phyloP scores from a whole-genome alignment of 306 rosid genomes.

The Leucaena leucocephala region DNA sequence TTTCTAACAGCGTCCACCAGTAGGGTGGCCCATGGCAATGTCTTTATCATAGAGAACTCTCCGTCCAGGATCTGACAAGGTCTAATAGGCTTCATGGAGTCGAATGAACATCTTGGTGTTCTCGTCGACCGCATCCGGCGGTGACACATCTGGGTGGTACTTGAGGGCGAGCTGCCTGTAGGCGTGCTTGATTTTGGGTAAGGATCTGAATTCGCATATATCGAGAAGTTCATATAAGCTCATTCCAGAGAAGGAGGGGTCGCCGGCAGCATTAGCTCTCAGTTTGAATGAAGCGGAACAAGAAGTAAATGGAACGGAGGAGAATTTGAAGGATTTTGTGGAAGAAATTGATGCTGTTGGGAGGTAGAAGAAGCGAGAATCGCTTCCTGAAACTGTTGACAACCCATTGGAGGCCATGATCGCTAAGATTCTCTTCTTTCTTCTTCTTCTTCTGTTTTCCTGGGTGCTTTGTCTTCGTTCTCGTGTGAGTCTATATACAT shows the following conservation, averaged over 20 bases:
- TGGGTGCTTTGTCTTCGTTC: not conserved
- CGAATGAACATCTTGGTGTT: constrained; percentile 70
- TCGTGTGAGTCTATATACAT: not conserved
- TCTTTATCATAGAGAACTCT: constrained; percentile 71
- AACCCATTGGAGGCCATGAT: constrained; percentile 56
- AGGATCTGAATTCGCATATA: constrained; percentile 63
- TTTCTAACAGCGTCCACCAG: constrained; percentile 47
- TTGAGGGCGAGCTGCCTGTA: constrained; percentile 81
- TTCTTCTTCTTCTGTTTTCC: not conserved
- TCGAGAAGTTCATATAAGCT: constrained; percentile 80
- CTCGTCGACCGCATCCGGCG: constrained; percentile 79
- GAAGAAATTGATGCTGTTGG: not conserved
- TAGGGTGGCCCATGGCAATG: constrained; percentile 67
- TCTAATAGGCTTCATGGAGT: constrained; percentile 89
- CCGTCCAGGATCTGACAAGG: constrained; percentile 67
- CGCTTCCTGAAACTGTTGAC: constrained; percentile 45
- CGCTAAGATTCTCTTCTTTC: not conserved
- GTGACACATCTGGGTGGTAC: constrained; percentile 94
- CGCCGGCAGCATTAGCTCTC: constrained; percentile 39
- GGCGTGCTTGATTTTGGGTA: constrained; percentile 72
- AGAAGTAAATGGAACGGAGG: constrained; percentile 32
- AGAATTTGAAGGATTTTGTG: not conserved
- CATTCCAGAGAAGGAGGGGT: not conserved
- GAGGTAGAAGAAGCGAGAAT: constrained; percentile 49
- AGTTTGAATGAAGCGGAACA: constrained; percentile 34